These are phyloP conservation scores for Aspergillus ostianus DNA, from an alignment of 495 filamentous ascomycete genomes.

Conservation along the genomic window DNA sequence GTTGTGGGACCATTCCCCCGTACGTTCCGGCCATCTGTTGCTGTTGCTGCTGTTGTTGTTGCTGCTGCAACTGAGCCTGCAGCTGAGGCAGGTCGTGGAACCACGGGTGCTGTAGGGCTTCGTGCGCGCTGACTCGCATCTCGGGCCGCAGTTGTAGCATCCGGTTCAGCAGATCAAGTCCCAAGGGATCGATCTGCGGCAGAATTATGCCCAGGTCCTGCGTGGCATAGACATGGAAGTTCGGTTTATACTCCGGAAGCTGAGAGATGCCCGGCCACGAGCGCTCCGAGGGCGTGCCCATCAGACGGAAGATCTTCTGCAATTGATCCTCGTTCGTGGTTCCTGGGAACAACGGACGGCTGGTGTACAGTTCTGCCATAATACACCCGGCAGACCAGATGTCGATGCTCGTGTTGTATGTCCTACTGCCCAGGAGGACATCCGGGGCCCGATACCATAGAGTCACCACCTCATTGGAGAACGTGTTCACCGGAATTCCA, in stretches of 20 bases:
- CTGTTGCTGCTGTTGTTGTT: conserved; percentile 38
- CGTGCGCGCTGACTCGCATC: conserved; percentile 79
- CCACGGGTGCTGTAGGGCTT: conserved; percentile 87
- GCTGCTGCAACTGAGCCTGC: conserved; percentile 50
- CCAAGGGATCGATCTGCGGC: conserved; percentile 82
- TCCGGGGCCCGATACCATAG: conserved; percentile 96
- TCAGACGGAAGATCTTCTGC: conserved; percentile 92
- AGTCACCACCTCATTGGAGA: conserved; percentile 96
- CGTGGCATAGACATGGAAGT: conserved; percentile 92
- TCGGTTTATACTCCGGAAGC: conserved; percentile 92
- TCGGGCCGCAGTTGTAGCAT: conserved; percentile 96
- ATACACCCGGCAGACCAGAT: conserved; percentile 98
- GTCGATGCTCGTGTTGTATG: conserved; percentile 96
- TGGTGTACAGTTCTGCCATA: conserved; percentile 98
- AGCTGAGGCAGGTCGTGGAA: conserved; percentile 65
- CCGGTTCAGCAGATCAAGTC: conserved; percentile 78
- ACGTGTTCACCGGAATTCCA: conserved; percentile 96
- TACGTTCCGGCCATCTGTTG: conserved; percentile 43
- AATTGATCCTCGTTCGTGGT: conserved; percentile 97
- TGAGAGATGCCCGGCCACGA: conserved; percentile 88
- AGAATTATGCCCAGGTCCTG: conserved; percentile 83
- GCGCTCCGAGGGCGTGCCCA: conserved; percentile 91
- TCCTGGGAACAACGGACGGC: conserved; percentile 87
- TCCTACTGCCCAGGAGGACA: conserved; percentile 83
- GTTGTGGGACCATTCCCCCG: conserved; percentile 42